A percentile compares a stretch with the other conserved stretches of the same genome.
These are phyloP conservation scores for Boletales sp. DNA, from an alignment of 768 basidiomycete genomes.

Conservation along the genomic window DNA sequence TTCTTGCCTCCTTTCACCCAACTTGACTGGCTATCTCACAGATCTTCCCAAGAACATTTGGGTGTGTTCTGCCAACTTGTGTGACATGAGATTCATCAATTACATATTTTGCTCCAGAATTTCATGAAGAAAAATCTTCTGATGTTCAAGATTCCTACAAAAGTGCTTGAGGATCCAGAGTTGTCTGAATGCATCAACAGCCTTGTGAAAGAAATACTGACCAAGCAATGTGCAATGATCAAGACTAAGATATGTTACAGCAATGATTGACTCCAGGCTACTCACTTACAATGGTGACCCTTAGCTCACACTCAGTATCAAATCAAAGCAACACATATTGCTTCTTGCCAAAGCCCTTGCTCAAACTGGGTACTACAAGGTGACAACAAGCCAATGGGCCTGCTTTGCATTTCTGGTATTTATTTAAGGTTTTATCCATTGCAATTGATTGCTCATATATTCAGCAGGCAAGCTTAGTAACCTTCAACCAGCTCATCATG, in stretches of 20 bases:
- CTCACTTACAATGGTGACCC: no score
- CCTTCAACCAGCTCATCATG: not conserved
- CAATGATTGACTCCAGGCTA: no score
- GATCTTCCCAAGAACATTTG: not conserved
- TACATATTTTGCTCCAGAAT: no score
- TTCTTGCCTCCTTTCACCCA: not conserved
- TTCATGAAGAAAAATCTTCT: not conserved
- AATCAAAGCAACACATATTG: no score
- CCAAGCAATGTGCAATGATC: not conserved
- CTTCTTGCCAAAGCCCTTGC: no score
- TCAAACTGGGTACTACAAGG: no score
- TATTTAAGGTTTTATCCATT: not conserved
- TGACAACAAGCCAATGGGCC: no score
- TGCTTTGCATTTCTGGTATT: not conserved
- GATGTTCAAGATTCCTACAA: not conserved
- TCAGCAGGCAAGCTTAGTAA: not conserved
- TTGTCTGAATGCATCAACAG: not conserved
- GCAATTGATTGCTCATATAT: not conserved
- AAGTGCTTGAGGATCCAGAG: not conserved
- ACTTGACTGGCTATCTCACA: not conserved
- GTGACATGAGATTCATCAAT: no score
- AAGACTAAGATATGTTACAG: no score
- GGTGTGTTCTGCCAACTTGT: not conserved
- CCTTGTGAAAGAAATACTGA: not conserved
- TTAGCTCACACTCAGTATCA: no score